Evolutionary conservation across 2,329 filamentous ascomycete species (phyloP).

Genomic region (Dothistroma pini): DNA sequence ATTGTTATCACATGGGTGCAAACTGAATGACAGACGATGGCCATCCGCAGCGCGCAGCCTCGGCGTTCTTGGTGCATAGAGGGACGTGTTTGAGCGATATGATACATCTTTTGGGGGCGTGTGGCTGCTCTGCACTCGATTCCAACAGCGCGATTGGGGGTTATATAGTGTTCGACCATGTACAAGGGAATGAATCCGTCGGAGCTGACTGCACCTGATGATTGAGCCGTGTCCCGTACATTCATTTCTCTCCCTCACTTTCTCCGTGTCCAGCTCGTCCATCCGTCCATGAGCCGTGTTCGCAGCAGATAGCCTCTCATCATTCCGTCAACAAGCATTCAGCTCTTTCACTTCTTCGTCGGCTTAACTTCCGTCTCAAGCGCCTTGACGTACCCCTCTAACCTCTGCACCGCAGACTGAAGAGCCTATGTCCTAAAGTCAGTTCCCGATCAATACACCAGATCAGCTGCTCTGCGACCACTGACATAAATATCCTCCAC

Average conservation of each 20-base stretch:
- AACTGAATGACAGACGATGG: not conserved
- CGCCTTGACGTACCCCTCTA: constrained; percentile 77
- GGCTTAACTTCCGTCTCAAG: constrained; percentile 72
- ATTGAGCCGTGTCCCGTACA: not conserved
- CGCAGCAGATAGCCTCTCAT: not conserved
- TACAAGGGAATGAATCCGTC: constrained; percentile 23
- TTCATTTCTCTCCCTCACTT: not conserved
- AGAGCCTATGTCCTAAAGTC: constrained; percentile 59
- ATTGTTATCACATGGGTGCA: not conserved
- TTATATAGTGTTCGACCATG: constrained; percentile 26
- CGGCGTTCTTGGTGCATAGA: constrained; percentile 15
- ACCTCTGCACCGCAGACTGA: constrained; percentile 79
- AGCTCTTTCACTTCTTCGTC: constrained; percentile 54
- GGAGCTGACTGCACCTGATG: not conserved
- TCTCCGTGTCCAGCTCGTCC: not conserved
- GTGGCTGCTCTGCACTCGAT: not conserved
- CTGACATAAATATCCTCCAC: constrained; percentile 95
- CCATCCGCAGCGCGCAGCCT: constrained; percentile 2
- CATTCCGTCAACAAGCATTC: not conserved
- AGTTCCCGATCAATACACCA: not conserved
- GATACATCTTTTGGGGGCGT: constrained; percentile 2
- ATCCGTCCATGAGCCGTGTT: not conserved
- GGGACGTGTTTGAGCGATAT: constrained; percentile 6
- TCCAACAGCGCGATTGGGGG: constrained; percentile 14
- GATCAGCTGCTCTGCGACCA: too few relatives aligned